These are phyloP conservation scores for Metschnikowia vanudenii DNA, from an alignment of 805 yeast species.

Conservation along the genomic window DNA sequence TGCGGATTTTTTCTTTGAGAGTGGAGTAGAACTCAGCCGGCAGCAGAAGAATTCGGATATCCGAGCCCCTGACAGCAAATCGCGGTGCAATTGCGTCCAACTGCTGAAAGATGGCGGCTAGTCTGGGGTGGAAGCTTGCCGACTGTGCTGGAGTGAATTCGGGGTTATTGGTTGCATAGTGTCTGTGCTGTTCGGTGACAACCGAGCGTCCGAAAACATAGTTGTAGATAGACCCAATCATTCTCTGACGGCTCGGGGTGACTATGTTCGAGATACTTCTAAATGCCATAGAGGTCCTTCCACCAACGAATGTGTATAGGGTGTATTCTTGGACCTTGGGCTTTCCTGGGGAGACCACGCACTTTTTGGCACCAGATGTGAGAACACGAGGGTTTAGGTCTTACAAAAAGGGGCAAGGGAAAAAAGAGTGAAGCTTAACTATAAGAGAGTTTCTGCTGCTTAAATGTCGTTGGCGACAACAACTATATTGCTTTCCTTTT, in stretches of 20 bases:
- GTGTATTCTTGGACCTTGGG: neutral
- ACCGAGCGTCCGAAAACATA: constrained; percentile 18
- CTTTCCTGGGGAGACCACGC: neutral
- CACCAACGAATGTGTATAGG: constrained; percentile 1
- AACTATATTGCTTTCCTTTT: neutral
- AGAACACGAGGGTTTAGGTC: neutral
- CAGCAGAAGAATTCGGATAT: constrained; percentile 58
- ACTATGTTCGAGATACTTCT: neutral
- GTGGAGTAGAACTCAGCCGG: constrained; percentile 74
- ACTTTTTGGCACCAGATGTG: neutral
- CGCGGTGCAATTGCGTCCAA: constrained; percentile 66
- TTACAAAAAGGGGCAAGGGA: neutral
- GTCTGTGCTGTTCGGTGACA: constrained; percentile 12
- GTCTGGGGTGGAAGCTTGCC: constrained; percentile 43
- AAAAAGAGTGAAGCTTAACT: neutral
- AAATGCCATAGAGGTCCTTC: constrained; percentile 4
- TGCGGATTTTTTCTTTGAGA: constrained; percentile 58
- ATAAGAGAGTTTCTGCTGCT: too few relatives aligned
- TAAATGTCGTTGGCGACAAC: too few relatives aligned
- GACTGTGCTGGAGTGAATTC: constrained; percentile 19
- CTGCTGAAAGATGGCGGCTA: constrained; percentile 46
- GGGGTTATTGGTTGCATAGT: constrained; percentile 30
- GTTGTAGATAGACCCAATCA: constrained; percentile 22
- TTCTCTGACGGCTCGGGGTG: constrained; percentile 15
- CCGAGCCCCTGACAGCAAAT: constrained; percentile 54